Evolutionary conservation across 2,329 filamentous ascomycete species (phyloP).

Genomic region (Incumbomyces lentus): DNA sequence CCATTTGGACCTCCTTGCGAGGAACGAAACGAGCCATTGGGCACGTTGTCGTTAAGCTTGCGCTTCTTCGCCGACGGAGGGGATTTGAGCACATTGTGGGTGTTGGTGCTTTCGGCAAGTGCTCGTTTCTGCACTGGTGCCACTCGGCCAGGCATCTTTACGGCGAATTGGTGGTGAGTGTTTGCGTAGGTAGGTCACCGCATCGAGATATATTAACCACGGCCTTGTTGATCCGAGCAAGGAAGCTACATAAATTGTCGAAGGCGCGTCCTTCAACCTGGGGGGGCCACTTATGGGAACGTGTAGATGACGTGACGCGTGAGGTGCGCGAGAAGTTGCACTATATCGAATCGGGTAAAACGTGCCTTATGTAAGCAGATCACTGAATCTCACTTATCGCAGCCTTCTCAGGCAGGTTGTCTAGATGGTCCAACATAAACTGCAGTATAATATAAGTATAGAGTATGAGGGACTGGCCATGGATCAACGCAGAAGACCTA

Average conservation of each 20-base stretch:
- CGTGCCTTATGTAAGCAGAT: too few relatives aligned
- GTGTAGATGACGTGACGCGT: conserved; percentile 5
- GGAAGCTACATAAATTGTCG: neutral
- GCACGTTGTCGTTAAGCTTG: conserved; percentile 53
- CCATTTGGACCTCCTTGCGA: conserved; percentile 54
- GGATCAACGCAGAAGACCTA: too few relatives aligned
- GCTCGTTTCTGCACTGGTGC: conserved; percentile 53
- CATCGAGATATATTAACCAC: neutral
- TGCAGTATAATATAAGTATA: too few relatives aligned
- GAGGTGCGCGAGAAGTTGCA: neutral
- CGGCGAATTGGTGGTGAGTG: too few relatives aligned
- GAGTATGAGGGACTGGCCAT: too few relatives aligned
- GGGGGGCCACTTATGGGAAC: neutral
- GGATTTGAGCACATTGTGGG: conserved; percentile 49
- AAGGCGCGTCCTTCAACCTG: neutral
- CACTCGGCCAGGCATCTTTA: conserved; percentile 17
- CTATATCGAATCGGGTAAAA: neutral
- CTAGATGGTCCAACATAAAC: too few relatives aligned
- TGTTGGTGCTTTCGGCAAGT: conserved; percentile 56
- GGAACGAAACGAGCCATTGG: conserved; percentile 48
- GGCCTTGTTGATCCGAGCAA: neutral
- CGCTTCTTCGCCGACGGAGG: conserved; percentile 61
- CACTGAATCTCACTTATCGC: too few relatives aligned
- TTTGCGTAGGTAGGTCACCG: too few relatives aligned
- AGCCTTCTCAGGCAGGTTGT: too few relatives aligned